Percentiles rank a stretch among this genome's conserved stretches.
phyloP scores from a whole-genome alignment of 2,329 filamentous ascomycete genomes.

The Blastomyces percursus region DNA sequence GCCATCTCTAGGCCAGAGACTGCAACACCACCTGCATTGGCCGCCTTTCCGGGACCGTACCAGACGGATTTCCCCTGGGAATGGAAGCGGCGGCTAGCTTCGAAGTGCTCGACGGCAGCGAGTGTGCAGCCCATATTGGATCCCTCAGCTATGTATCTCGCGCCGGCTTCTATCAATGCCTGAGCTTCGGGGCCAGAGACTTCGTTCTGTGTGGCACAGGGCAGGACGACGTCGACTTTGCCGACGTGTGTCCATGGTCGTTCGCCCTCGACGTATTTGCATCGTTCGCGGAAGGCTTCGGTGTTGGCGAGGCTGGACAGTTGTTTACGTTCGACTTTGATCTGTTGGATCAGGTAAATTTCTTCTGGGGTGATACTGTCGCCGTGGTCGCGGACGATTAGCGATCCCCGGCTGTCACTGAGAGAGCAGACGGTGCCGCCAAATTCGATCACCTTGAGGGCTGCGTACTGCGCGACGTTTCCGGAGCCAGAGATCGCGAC shows the following conservation, averaged over 20 bases:
- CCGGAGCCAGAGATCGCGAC: slow-evolving; percentile 94
- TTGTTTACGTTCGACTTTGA: slow-evolving; percentile 80
- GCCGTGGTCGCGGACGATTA: slow-evolving; percentile 58
- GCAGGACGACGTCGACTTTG: slow-evolving; percentile 81
- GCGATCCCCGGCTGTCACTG: slow-evolving; percentile 78
- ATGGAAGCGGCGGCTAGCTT: slow-evolving; percentile 47
- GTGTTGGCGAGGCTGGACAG: slow-evolving; percentile 59
- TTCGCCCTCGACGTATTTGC: slow-evolving; percentile 77
- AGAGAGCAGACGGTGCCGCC: slow-evolving; percentile 86
- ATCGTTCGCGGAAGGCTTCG: slow-evolving; percentile 49
- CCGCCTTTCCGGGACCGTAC: slow-evolving; percentile 95
- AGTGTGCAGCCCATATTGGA: slow-evolving; percentile 99
- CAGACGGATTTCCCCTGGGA: slow-evolving; percentile 63
- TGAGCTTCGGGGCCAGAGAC: slow-evolving; percentile 84
- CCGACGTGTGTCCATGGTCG: slow-evolving; percentile 87
- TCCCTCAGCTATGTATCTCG: slow-evolving; percentile 83
- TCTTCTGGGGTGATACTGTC: slow-evolving; percentile 67
- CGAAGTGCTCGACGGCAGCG: slow-evolving; percentile 84
- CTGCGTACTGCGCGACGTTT: slow-evolving; percentile 96
- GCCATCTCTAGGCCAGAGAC: slow-evolving; percentile 98
- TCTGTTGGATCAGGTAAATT: slow-evolving; percentile 62
- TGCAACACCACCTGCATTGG: slow-evolving; percentile 94
- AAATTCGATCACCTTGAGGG: slow-evolving; percentile 91
- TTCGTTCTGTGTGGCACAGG: slow-evolving; percentile 95
- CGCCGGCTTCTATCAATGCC: slow-evolving; percentile 63